Conservation (phyloP, 2,329 filamentous ascomycete species). For the Penicillium sp. region DNA sequence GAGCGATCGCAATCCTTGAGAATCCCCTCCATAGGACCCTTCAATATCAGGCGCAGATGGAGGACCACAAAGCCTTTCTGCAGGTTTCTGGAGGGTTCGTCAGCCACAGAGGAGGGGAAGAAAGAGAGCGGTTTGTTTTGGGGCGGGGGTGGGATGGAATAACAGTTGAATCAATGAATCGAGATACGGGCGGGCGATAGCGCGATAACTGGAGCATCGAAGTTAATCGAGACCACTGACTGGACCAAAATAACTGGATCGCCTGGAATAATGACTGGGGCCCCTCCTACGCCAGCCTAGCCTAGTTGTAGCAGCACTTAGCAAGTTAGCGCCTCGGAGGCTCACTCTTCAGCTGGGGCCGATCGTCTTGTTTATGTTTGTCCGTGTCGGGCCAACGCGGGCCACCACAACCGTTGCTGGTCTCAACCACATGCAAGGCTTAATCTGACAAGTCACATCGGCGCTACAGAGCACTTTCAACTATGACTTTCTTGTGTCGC, state of each 20-base stretch:
- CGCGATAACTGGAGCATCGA: slow-evolving; percentile 16
- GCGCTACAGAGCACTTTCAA: not conserved
- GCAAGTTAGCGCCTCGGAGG: slow-evolving; percentile 17
- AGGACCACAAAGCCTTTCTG: slow-evolving; percentile 1
- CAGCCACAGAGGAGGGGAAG: slow-evolving; percentile 1
- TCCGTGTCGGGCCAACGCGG: slow-evolving; percentile 25
- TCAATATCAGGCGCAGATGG: slow-evolving; percentile 7
- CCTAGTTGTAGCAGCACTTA: not conserved
- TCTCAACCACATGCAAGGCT: slow-evolving; percentile 19
- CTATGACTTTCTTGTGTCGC: not conserved
- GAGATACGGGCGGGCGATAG: slow-evolving; percentile 23
- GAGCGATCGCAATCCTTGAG: slow-evolving; percentile 18
- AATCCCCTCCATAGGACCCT: slow-evolving; percentile 23
- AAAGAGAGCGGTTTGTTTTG: slow-evolving; percentile 22
- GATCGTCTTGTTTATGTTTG: slow-evolving; percentile 20
- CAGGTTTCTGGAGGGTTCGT: slow-evolving; percentile 6
- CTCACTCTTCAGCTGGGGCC: slow-evolving; percentile 2
- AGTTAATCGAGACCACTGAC: not conserved
- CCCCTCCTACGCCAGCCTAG: not conserved
- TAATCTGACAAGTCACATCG: slow-evolving; percentile 17
- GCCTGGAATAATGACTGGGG: not conserved
- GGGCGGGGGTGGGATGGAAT: slow-evolving; percentile 15
- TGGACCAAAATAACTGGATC: not conserved
- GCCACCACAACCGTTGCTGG: slow-evolving; percentile 14
- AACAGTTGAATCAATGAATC: slow-evolving; percentile 4